Percentiles rank a stretch among this genome's conserved stretches.
These are phyloP conservation scores for Mortierella sp. DNA, from an alignment of 371 early-diverging fungal species.

Conservation along the genomic window DNA sequence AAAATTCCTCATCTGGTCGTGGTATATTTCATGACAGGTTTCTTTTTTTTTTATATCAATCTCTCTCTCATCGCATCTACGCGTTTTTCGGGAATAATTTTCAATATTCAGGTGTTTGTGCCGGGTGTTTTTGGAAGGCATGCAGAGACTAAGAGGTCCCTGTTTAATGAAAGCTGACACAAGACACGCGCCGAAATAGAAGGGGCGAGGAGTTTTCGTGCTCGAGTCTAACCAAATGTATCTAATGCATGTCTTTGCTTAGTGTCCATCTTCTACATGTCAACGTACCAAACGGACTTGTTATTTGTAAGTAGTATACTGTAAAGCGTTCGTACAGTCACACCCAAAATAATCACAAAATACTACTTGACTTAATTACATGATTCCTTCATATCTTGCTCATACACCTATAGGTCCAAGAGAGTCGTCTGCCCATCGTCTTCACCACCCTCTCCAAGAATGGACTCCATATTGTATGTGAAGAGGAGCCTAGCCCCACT, in stretches of 20 bases:
- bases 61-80: background rate
- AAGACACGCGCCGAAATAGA: background rate
- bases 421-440: conserved; percentile 67
- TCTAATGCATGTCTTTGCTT: background rate
- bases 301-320: conserved; percentile 65
- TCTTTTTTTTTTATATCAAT: background rate
- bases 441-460: conserved; percentile 63
- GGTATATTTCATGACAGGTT: too few relatives aligned
- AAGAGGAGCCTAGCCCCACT: conserved; percentile 50
- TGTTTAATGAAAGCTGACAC: background rate
- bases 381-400: too few relatives aligned
- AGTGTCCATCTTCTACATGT: conserved; percentile 75
- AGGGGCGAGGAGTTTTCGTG: too few relatives aligned
- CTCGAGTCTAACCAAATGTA: conserved; percentile 2
- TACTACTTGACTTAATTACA: too few relatives aligned
- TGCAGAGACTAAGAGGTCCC: background rate
- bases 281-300: conserved; percentile 81
- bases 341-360: too few relatives aligned
- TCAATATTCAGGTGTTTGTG: conserved; percentile 16
- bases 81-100: background rate
- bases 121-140: background rate
- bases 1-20: too few relatives aligned
- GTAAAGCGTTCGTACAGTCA: too few relatives aligned
- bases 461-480: conserved; percentile 63
- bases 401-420: conserved; percentile 63